Base-by-base conservation (phyloP, 805 yeast genomes). In the Ogataea dorogensis region DNA sequence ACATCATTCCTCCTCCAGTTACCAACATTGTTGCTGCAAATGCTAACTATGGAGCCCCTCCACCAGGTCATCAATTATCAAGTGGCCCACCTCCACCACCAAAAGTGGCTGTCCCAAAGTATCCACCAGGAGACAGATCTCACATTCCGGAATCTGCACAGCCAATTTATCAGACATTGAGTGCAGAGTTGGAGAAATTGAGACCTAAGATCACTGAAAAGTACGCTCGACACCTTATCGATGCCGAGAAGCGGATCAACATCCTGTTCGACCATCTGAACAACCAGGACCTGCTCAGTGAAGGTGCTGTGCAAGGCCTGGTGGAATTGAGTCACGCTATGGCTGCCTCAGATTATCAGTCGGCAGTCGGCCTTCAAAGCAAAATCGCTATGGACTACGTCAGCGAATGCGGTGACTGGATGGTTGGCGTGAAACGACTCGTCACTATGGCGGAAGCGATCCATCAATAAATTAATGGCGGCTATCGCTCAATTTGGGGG, bases 401-500 rank as follows among this genome's bases (percentile, higher is more conserved):
- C 16, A 76, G 73, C 16, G 95, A 89, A 59, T 77, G 83, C 46
- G 96, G 95, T 10, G 79, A 82, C 52, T 93, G 98, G 98, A 76
- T 84, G 66, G 77, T 84, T 20, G 98, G 98, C 50, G 81, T 93
- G 30, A 87, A 83, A 61, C 78, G 97, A 50, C 71, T 93, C 44
- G 78, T 91, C 43, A 82, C 81, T 44, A 86, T 93, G 74, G 77
- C 70, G 11, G 77, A 74, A 49, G 79, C 55, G 5, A 31, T 35
- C 23, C 21, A 35, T 9, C 33, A 35, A 21, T 29, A 19, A 28
- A 26, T n/a, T n/a, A 14, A 18, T 13, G 7, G 33, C 20, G 33
- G 27, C 15, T 30, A 16, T 22, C 11, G 8, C 19, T 24, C 21
- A 23, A 15, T 33, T 33, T 21, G n/a, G 30, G 31, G n/a, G 22